Conservation (phyloP, 208 protist species). For the Porcisia hertigi region DNA sequence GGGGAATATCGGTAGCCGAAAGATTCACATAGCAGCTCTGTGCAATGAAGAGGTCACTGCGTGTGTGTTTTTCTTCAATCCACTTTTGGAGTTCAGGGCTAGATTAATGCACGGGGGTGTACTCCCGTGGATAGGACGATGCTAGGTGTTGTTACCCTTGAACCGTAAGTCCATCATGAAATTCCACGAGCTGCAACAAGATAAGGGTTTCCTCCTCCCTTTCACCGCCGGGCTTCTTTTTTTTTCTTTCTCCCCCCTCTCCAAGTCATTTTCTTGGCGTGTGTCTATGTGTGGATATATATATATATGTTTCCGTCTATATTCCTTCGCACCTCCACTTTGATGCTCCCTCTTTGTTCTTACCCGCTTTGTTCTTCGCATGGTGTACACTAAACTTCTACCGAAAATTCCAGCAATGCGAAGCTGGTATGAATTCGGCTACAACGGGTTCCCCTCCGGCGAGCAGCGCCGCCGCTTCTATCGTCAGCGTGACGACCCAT, state of each 20-base stretch:
- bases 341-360: background rate
- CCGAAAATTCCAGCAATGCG: conserved; percentile 39
- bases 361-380: conserved; percentile 1
- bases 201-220: background rate
- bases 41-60: background rate
- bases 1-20: background rate
- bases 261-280: background rate
- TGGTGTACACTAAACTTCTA: background rate
- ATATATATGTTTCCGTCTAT: background rate
- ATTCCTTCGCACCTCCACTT: background rate
- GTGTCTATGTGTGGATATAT: background rate
- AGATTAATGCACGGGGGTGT: background rate
- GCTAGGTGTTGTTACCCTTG: background rate
- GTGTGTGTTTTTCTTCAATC: background rate
- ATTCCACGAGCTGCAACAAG: background rate
- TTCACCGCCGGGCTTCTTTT: background rate
- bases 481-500: conserved; percentile 82
- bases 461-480: conserved; percentile 82
- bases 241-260: background rate
- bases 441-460: conserved; percentile 76
- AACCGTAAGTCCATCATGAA: background rate
- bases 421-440: conserved; percentile 86
- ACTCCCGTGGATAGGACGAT: background rate
- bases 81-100: background rate
- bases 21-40: background rate